Conservation (phyloP, 1,284 basidiomycete genomes). For the Malassezia sp. region DNA sequence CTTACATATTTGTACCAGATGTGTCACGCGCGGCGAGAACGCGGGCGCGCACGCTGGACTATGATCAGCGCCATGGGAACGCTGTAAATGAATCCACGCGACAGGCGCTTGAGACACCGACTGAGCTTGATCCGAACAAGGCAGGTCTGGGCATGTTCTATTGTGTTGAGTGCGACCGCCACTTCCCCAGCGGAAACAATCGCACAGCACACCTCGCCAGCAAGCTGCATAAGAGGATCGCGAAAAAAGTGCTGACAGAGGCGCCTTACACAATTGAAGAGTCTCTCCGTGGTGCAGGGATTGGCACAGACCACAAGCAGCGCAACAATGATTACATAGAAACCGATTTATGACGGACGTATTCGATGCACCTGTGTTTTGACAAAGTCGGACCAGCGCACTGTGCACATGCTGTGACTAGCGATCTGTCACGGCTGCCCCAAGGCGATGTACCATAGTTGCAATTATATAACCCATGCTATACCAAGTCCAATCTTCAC, state of each 20-base stretch:
- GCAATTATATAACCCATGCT: not conserved
- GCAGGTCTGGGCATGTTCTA: conserved; percentile 46
- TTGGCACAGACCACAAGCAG: conserved; percentile 41
- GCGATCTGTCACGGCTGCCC: not conserved
- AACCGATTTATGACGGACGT: conserved; percentile 2
- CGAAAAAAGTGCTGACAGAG: conserved; percentile 39
- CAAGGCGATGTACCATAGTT: too few relatives aligned
- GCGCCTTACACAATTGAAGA: conserved; percentile 42
- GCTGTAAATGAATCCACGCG: conserved; percentile 31
- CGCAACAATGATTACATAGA: conserved; percentile 14
- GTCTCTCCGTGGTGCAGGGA: conserved; percentile 33
- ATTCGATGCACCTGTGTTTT: not conserved
- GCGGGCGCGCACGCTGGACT: conserved; percentile 41
- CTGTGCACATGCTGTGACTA: not conserved
- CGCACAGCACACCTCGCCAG: conserved; percentile 34
- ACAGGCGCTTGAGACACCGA: conserved; percentile 30
- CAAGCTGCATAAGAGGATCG: conserved; percentile 42
- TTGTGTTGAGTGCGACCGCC: conserved; percentile 44
- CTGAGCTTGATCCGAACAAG: conserved; percentile 39
- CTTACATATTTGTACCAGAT: conserved; percentile 19
- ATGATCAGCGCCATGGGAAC: conserved; percentile 41
- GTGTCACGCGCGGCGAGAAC: conserved; percentile 42
- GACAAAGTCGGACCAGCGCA: too few relatives aligned
- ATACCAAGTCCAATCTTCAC: not conserved
- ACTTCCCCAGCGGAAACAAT: conserved; percentile 38